A percentile compares a stretch with the other conserved stretches of the same genome.
Conservation (phyloP, 164 flowering plant species). For the Paratinospora sagittata region DNA sequence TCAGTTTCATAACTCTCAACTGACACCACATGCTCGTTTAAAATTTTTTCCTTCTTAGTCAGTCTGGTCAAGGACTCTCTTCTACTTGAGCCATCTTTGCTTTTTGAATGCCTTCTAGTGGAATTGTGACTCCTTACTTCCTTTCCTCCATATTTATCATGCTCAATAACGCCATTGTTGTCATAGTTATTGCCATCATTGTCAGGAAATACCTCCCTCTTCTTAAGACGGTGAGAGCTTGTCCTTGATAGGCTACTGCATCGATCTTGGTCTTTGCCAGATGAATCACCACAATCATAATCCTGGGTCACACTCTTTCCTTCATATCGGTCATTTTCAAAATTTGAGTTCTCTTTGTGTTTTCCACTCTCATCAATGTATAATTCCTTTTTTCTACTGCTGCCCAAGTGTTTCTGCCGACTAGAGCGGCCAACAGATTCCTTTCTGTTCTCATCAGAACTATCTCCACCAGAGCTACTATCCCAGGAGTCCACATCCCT, state of each 20-base stretch:
- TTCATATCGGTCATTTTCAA: slow-evolving; percentile 5
- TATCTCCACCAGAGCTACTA: slow-evolving; percentile 21
- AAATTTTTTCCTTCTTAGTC: neutral
- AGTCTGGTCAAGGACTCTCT: slow-evolving; percentile 10
- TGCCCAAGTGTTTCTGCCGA: slow-evolving; percentile 11
- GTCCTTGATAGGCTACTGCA: slow-evolving; percentile 4
- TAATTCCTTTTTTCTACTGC: slow-evolving; percentile 17
- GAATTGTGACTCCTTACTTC: slow-evolving; percentile 5
- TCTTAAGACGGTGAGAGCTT: slow-evolving; percentile 1
- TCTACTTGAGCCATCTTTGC: slow-evolving; percentile 14
- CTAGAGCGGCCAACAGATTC: slow-evolving; percentile 3
- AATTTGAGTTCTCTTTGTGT: slow-evolving; percentile 7
- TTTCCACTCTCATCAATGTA: slow-evolving; percentile 9
- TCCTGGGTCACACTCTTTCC: slow-evolving; percentile 9
- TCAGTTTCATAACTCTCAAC: slow-evolving; percentile 10
- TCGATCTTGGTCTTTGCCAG: slow-evolving; percentile 1
- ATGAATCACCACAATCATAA: slow-evolving; percentile 14
- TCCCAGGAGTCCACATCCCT: slow-evolving; percentile 22
- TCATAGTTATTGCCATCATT: slow-evolving; percentile 5
- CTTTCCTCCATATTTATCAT: neutral
- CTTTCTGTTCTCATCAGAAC: slow-evolving; percentile 14
- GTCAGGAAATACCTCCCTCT: neutral
- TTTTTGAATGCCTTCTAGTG: slow-evolving; percentile 4
- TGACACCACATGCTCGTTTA: neutral
- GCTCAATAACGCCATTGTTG: neutral